Evolutionary conservation across 2,329 filamentous ascomycete species (phyloP).

Genomic region (Penicillium brasilianum): DNA sequence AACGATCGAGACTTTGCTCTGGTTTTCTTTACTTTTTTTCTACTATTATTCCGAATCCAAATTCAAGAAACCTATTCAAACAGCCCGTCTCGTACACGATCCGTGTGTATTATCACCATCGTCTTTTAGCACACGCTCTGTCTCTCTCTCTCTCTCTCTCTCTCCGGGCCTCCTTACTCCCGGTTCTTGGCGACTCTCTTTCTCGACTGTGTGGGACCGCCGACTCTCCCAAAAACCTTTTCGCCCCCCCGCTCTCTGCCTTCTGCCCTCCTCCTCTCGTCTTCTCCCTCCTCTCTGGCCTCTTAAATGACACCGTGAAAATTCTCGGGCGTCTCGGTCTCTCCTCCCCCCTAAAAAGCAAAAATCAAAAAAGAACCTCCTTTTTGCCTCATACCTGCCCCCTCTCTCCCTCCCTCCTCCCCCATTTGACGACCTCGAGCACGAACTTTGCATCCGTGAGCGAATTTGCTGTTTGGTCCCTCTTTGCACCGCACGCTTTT

Average conservation of each 20-base stretch:
- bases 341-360: constrained; percentile 15
- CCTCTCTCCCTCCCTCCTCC: constrained; percentile 9
- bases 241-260: constrained; percentile 3
- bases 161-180: constrained; percentile 1
- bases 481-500: constrained; percentile 16
- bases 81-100: background rate
- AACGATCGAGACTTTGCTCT: background rate
- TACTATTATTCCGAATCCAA: background rate
- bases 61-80: background rate
- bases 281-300: constrained; percentile 12
- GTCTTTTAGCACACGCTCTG: no score
- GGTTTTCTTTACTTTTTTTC: background rate
- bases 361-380: constrained; percentile 11
- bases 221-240: constrained; percentile 18
- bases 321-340: background rate
- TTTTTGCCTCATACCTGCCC: background rate
- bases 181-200: background rate
- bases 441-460: constrained; percentile 28
- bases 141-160: no score
- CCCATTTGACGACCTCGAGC: constrained; percentile 24
- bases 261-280: background rate
- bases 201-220: constrained; percentile 19
- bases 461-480: constrained; percentile 19
- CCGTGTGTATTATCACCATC: background rate
- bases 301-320: constrained; percentile 7